Evolutionary conservation across 768 basidiomycete genomes (phyloP).

Genomic region (Trametopsis cervina): DNA sequence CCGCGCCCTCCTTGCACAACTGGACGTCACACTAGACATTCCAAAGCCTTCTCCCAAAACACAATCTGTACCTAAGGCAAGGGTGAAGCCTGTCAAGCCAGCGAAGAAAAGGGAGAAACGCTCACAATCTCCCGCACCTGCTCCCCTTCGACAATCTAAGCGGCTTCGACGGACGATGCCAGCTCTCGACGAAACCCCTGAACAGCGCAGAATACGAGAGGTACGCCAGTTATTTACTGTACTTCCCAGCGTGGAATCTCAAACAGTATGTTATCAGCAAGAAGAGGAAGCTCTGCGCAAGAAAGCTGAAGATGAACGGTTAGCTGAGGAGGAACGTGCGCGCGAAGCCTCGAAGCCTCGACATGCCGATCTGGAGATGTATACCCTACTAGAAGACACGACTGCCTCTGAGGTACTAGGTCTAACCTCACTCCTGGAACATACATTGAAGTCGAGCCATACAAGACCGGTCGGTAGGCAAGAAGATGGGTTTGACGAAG

Average conservation of each 20-base stretch:
- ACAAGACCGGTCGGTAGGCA: conserved; percentile 36
- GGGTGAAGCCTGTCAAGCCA: conserved; percentile 58
- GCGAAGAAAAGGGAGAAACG: conserved; percentile 51
- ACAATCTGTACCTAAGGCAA: conserved; percentile 22
- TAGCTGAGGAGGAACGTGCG: conserved; percentile 55
- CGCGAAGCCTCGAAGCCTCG: conserved; percentile 63
- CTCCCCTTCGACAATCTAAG: conserved; percentile 60
- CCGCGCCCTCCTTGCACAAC: conserved; percentile 62
- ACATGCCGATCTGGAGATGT: conserved; percentile 56
- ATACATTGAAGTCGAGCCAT: conserved; percentile 28
- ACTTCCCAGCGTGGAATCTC: too few species aligned
- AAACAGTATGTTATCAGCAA: conserved; percentile 29
- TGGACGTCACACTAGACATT: conserved; percentile 42
- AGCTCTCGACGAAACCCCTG: conserved; percentile 60
- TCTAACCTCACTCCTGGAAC: conserved; percentile 40
- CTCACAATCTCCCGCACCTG: conserved; percentile 24
- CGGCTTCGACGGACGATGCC: conserved; percentile 44
- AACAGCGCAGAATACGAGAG: conserved; percentile 60
- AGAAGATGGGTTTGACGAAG: conserved; percentile 40
- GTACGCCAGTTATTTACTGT: too few species aligned
- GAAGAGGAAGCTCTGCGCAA: conserved; percentile 42
- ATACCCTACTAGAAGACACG: conserved; percentile 45
- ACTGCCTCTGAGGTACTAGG: conserved; percentile 37
- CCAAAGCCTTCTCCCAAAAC: conserved; percentile 22
- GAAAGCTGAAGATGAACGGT: conserved; percentile 54